Evolutionary conservation across 768 basidiomycete species (phyloP), one percentile per base, ranked within the genome.

Genomic region (Suillus americanus): DNA sequence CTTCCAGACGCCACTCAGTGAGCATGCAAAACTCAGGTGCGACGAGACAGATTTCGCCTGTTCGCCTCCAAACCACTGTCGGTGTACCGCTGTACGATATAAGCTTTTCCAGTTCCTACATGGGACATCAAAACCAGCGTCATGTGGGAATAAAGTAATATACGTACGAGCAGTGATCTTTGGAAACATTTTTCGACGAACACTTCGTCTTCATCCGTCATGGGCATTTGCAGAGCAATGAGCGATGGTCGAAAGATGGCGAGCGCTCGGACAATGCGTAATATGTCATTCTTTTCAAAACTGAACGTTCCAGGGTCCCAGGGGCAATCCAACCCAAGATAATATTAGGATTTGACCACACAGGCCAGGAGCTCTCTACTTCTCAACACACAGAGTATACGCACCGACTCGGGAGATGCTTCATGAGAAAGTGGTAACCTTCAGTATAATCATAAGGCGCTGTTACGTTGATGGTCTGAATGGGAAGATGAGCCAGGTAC

Each of bases 101-200:
- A 66, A 99, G 85, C 79, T 97, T 98, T 78, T 97, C 94, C 63
- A 98, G 84, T 81, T 99, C 97, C 94, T 97, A 68, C 13, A 59
- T 55, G 30, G 45, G 38, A 38, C 66, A 59, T 68, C 23, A 46
- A 53, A 30, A 62, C n/a, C 25, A 33, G 60, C 16, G 12, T 16
- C 59, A 23, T 8, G 14, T 33, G 56, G 54, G 56, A 43, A 20
- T 14, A 55, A 51, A 23, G 35, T 28, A 35, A 68, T 56, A 25
- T 54, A 79, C 85, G 71, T 69, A 96, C 94, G 71, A 98, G 83
- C 65, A 99, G 79, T 40, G 95, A 94, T 60, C 97, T 83, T 77
- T 98, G 97, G 75, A 99, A 97, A 69, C 93, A 97, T 73, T 90
- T 89, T 79, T 99, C 97, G 60, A 97, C 90, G 76, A 99, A 98